Base-by-base conservation (phyloP, 2,329 filamentous ascomycete species). In the Cordyceps pruinosa region DNA sequence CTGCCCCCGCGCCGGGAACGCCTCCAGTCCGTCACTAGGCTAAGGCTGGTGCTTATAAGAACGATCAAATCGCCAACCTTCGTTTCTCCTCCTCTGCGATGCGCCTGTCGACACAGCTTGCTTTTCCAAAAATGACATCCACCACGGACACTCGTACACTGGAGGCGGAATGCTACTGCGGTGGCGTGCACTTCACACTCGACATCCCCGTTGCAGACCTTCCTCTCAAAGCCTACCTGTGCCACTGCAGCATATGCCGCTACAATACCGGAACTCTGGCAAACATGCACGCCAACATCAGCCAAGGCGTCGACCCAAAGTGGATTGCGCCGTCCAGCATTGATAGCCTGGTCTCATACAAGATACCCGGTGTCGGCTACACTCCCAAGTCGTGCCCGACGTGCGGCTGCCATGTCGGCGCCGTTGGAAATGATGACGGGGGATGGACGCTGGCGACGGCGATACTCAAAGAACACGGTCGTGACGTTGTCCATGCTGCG, bases 221-320 rank as follows among this genome's bases (percentile, higher is more conserved):
- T 0, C 77, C 76, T 0, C 66, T 79, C 5, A 64, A 67, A 13
- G 68, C 70, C 15, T 71, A 77, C 58, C 65, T 78, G 53, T 79
- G 77, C 61, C 72, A 76, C 59, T 79, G 77, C 66, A 73, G 70
- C 61, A 62, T 74, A 30, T 79, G 77, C 53, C 74, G 76, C 35
- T 71, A 72, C 56, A 68, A 67, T 2, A 71, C 73, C 37, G 76
- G 77, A 19, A 69, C 71, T 0, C 69, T 75, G 45, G 70, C 70
- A 61, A 66, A 70, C 59, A 76, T 78, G 60, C 75, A 78, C 64
- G 64, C 73, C 1, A 41, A 60, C 0, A 63, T 79, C 0, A 71
- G 72, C 0, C 45, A 59, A 3, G 70, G 68, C 4, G 50, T 74
- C 7, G 59, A 61, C 17, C 74, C 73, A 4, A 65, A 65, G 5